A percentile compares a stretch with the other conserved stretches of the same genome.
These are phyloP conservation scores for Xylaria castorea DNA, from an alignment of 495 filamentous ascomycete genomes.

Conservation along the genomic window DNA sequence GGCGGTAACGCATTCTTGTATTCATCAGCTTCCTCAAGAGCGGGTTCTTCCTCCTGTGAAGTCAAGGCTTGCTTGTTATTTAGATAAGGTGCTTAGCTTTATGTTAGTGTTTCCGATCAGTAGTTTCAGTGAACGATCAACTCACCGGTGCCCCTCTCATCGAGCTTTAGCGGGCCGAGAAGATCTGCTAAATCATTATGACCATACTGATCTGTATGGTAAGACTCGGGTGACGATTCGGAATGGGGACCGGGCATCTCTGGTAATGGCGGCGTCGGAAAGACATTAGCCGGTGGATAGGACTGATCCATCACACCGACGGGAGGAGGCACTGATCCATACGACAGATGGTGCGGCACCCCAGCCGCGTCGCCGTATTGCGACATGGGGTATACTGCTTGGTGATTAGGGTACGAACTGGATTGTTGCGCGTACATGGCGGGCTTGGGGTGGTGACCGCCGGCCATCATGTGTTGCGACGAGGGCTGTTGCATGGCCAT, in stretches of 20 bases:
- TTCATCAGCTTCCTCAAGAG: slow-evolving; percentile 77
- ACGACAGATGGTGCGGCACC: slow-evolving; percentile 56
- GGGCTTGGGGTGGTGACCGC: slow-evolving; percentile 46
- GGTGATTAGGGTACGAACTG: slow-evolving; percentile 46
- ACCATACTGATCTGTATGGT: slow-evolving; percentile 69
- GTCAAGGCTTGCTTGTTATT: slow-evolving; percentile 66
- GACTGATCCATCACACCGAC: slow-evolving; percentile 58
- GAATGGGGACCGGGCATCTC: slow-evolving; percentile 51
- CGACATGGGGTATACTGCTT: slow-evolving; percentile 52
- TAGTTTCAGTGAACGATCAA: slow-evolving; percentile 8
- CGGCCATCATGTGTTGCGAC: slow-evolving; percentile 40
- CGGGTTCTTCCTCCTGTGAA: slow-evolving; percentile 71
- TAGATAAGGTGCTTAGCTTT: slow-evolving; percentile 77
- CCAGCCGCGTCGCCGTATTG: slow-evolving; percentile 54
- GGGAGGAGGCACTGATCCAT: slow-evolving; percentile 53
- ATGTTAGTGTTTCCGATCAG: slow-evolving; percentile 34
- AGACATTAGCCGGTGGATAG: slow-evolving; percentile 53
- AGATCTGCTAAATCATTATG: slow-evolving; percentile 79
- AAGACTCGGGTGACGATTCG: slow-evolving; percentile 55
- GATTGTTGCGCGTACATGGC: slow-evolving; percentile 47
- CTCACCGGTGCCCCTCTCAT: slow-evolving; percentile 87
- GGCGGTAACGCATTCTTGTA: slow-evolving; percentile 68
- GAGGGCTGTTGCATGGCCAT: slow-evolving; percentile 52
- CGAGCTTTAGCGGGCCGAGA: slow-evolving; percentile 84
- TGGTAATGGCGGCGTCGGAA: slow-evolving; percentile 61